Evolutionary conservation across 129 eudicot species (phyloP).

Genomic region (Lonicera japonica): DNA sequence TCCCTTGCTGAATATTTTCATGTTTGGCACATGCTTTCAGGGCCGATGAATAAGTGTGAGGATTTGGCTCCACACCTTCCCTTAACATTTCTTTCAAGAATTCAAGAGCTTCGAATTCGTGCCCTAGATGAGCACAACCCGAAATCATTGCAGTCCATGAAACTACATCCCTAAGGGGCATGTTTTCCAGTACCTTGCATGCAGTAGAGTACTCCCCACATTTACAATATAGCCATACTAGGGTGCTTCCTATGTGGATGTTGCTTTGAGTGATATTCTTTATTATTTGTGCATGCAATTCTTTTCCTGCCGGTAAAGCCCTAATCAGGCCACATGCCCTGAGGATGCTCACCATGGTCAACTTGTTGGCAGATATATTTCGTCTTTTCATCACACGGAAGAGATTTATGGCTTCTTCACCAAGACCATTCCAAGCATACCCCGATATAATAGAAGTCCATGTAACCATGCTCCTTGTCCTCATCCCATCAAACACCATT

Average conservation of each 20-base stretch:
- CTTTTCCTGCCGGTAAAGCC: slow-evolving; percentile 57
- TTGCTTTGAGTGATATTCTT: slow-evolving; percentile 50
- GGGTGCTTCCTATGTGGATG: slow-evolving; percentile 67
- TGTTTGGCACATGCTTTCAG: slow-evolving; percentile 82
- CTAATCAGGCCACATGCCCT: slow-evolving; percentile 68
- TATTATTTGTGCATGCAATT: slow-evolving; percentile 70
- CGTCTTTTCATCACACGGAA: slow-evolving; percentile 68
- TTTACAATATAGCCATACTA: slow-evolving; percentile 88
- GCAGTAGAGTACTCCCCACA: slow-evolving; percentile 62
- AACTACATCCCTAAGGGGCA: slow-evolving; percentile 78
- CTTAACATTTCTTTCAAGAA: slow-evolving; percentile 72
- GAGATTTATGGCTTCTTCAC: slow-evolving; percentile 62
- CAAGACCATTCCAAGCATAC: slow-evolving; percentile 70
- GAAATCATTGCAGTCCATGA: slow-evolving; percentile 97
- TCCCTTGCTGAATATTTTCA: slow-evolving; percentile 59
- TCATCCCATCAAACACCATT: slow-evolving; percentile 67
- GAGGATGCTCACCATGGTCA: slow-evolving; percentile 74
- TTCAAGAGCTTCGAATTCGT: slow-evolving; percentile 74
- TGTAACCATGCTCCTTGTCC: slow-evolving; percentile 64
- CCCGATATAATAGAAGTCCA: slow-evolving; percentile 92
- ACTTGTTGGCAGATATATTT: slow-evolving; percentile 47
- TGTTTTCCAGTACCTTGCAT: slow-evolving; percentile 41
- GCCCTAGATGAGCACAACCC: slow-evolving; percentile 63
- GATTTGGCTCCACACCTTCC: slow-evolving; percentile 77
- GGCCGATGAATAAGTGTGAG: slow-evolving; percentile 77